Conservation (phyloP, 2,329 filamentous ascomycete species). For the Penicillium sumatraense region DNA sequence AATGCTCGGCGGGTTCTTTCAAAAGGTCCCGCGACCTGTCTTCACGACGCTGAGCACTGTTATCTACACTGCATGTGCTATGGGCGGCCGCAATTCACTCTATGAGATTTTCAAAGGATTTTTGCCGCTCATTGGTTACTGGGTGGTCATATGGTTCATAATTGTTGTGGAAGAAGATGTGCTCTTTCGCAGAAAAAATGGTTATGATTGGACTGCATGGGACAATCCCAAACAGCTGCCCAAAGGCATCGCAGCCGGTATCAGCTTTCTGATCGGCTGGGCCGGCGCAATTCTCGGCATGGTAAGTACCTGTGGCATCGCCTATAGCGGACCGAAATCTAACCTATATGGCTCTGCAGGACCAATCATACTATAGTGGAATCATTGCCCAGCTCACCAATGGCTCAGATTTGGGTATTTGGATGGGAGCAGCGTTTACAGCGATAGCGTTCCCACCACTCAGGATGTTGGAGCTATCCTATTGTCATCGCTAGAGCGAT, state of each 20-base stretch:
- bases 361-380: constrained; percentile 46
- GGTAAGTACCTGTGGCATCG: constrained; percentile 28
- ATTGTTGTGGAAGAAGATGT: constrained; percentile 49
- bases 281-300: constrained; percentile 47
- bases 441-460: constrained; percentile 40
- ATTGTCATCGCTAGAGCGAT: constrained; percentile 32
- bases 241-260: constrained; percentile 45
- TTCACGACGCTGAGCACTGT: constrained; percentile 48
- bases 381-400: constrained; percentile 39
- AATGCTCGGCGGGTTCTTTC: constrained; percentile 44
- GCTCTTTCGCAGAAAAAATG: constrained; percentile 44
- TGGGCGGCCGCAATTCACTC: constrained; percentile 49
- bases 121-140: constrained; percentile 53
- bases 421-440: constrained; percentile 42
- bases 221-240: constrained; percentile 44
- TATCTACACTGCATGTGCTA: constrained; percentile 49
- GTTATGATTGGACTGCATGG: constrained; percentile 50
- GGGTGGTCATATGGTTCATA: constrained; percentile 49
- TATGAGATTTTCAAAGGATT: constrained; percentile 52
- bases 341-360: constrained; percentile 17
- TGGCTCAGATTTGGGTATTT: constrained; percentile 44
- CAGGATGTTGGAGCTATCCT: constrained; percentile 37
- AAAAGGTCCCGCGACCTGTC: constrained; percentile 47
- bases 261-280: constrained; percentile 46
- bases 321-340: not conserved